These are phyloP conservation scores for Hypoxylon fragiforme DNA, from an alignment of 495 filamentous ascomycete species.

Conservation along the genomic window DNA sequence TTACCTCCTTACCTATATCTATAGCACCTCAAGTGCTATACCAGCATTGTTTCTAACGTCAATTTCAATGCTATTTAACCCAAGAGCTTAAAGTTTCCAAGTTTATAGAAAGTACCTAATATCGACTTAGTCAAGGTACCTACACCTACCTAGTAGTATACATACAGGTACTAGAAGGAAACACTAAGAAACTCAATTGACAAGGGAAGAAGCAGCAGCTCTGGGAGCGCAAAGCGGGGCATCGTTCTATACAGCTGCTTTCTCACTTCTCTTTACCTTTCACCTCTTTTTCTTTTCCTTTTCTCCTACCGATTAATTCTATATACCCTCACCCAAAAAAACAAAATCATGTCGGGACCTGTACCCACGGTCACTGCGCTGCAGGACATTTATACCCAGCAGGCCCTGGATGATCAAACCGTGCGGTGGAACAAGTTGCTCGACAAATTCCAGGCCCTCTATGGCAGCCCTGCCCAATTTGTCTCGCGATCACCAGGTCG, in stretches of 20 bases:
- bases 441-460: slow-evolving; percentile 70
- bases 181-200: slow-evolving; percentile 9
- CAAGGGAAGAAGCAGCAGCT: slow-evolving; percentile 1
- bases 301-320: not conserved
- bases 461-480: slow-evolving; percentile 73
- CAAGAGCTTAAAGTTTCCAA: no score
- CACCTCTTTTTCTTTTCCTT: slow-evolving; percentile 1
- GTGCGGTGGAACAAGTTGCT: slow-evolving; percentile 74
- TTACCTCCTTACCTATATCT: no score
- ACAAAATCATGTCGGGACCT: slow-evolving; percentile 54
- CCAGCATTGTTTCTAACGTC: no score
- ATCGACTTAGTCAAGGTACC: no score
- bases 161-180: not conserved
- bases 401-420: slow-evolving; percentile 58
- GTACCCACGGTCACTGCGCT: slow-evolving; percentile 64
- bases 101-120: no score
- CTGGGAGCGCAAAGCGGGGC: slow-evolving; percentile 23
- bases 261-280: no score
- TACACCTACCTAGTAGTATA: no score
- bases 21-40: no score
- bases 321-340: slow-evolving; percentile 2
- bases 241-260: slow-evolving; percentile 5
- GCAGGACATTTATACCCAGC: slow-evolving; percentile 68
- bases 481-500: slow-evolving; percentile 88
- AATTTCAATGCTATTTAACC: no score